Percentiles rank a stretch among this genome's conserved stretches.
Evolutionary conservation across 2,329 filamentous ascomycete genomes (phyloP).

Genomic region (Amphichorda felina): DNA sequence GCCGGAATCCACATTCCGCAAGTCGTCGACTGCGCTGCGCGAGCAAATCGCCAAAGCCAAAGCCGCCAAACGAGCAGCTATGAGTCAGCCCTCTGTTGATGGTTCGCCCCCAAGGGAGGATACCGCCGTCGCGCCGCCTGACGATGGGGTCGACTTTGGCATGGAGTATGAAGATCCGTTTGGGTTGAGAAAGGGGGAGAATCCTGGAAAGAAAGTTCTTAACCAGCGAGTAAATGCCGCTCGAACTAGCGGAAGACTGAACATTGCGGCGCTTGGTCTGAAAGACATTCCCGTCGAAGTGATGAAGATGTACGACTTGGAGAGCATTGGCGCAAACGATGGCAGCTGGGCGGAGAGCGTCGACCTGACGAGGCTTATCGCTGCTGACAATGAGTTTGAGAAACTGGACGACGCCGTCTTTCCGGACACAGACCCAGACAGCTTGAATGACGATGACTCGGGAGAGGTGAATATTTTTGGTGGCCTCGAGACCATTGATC

Average conservation of each 20-base stretch:
- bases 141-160: constrained; percentile 35
- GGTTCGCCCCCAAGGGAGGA: constrained; percentile 5
- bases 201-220: constrained; percentile 53
- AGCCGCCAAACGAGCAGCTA: constrained; percentile 55
- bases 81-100: constrained; percentile 1
- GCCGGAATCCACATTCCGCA: constrained; percentile 25
- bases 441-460: constrained; percentile 51
- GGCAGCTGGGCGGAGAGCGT: constrained; percentile 85
- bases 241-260: constrained; percentile 68
- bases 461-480: constrained; percentile 65
- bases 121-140: constrained; percentile 31
- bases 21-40: constrained; percentile 69
- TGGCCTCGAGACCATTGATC: constrained; percentile 66
- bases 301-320: constrained; percentile 79
- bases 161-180: constrained; percentile 52
- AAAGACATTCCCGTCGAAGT: constrained; percentile 73
- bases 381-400: constrained; percentile 81
- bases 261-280: constrained; percentile 75
- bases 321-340: constrained; percentile 48
- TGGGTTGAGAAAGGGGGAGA: constrained; percentile 48
- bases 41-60: constrained; percentile 92
- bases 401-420: constrained; percentile 64
- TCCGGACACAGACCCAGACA: constrained; percentile 53
- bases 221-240: constrained; percentile 62
- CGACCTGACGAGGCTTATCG: constrained; percentile 72